Percentiles rank a stretch among this genome's conserved stretches.
Evolutionary conservation across 345 rosid genomes (phyloP).

Genomic region (Sisymbrium irio): DNA sequence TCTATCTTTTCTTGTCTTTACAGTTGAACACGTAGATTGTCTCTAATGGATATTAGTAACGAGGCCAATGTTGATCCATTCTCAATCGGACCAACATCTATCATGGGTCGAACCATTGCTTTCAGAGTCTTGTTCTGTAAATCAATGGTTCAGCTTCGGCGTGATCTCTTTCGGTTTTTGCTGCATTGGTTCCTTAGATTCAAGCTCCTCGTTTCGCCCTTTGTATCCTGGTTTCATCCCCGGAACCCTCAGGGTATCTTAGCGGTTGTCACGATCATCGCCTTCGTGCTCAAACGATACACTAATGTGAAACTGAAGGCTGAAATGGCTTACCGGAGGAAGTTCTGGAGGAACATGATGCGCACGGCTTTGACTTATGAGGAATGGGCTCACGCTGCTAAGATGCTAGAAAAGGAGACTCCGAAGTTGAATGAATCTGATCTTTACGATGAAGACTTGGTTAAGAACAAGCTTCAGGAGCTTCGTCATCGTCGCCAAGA

Average conservation of each 20-base stretch:
- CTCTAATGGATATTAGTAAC: slow-evolving; percentile 79
- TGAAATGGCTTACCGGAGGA: slow-evolving; percentile 92
- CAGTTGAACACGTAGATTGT: not conserved
- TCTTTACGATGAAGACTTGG: slow-evolving; percentile 84
- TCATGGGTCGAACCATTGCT: slow-evolving; percentile 85
- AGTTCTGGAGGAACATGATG: slow-evolving; percentile 99
- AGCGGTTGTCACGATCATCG: slow-evolving; percentile 82
- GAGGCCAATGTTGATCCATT: slow-evolving; percentile 83
- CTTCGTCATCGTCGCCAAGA: slow-evolving; percentile 85
- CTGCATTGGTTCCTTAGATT: slow-evolving; percentile 42
- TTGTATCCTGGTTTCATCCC: slow-evolving; percentile 88
- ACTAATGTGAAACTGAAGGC: slow-evolving; percentile 85
- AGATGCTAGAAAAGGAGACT: slow-evolving; percentile 91
- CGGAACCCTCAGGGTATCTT: slow-evolving; percentile 94
- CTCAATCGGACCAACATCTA: slow-evolving; percentile 83
- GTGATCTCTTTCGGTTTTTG: slow-evolving; percentile 44
- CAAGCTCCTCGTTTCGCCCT: slow-evolving; percentile 42
- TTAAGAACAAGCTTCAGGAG: slow-evolving; percentile 82
- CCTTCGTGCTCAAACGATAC: slow-evolving; percentile 75
- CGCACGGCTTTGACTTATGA: slow-evolving; percentile 81
- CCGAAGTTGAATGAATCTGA: slow-evolving; percentile 70
- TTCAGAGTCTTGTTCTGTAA: slow-evolving; percentile 77
- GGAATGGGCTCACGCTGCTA: slow-evolving; percentile 99
- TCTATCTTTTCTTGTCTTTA: not conserved
- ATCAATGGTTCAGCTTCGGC: slow-evolving; percentile 64